These are phyloP conservation scores for Trichoderma orchidacearum DNA, from an alignment of 495 filamentous ascomycete genomes.

Conservation along the genomic window DNA sequence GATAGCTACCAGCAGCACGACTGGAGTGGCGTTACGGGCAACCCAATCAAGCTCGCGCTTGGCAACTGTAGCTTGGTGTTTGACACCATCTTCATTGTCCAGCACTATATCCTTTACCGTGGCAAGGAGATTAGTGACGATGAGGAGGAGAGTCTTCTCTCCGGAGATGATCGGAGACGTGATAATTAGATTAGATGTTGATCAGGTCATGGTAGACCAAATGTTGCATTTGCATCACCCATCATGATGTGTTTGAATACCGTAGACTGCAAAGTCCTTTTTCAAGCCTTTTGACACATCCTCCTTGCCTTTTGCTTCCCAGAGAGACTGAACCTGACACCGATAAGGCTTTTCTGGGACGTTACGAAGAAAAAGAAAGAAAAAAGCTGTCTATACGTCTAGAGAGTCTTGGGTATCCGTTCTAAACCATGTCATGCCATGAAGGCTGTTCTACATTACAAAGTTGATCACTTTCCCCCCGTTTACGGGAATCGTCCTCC, in stretches of 20 bases:
- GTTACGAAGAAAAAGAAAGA: neutral
- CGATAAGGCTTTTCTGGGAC: no score
- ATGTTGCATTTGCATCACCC: no score
- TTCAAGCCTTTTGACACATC: neutral
- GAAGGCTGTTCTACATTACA: slow-evolving; percentile 24
- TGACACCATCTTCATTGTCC: slow-evolving; percentile 69
- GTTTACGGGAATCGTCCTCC: slow-evolving; percentile 35
- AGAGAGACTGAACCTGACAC: no score
- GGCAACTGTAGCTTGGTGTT: slow-evolving; percentile 77
- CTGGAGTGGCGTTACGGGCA: slow-evolving; percentile 83
- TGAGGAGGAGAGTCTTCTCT: neutral
- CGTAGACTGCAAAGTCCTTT: no score
- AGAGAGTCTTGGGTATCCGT: neutral
- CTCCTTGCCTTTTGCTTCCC: neutral
- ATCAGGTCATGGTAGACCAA: no score
- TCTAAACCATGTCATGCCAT: neutral
- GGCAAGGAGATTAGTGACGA: neutral
- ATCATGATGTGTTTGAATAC: no score
- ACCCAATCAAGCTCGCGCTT: slow-evolving; percentile 79
- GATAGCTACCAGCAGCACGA: slow-evolving; percentile 75
- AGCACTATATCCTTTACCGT: slow-evolving; percentile 75
- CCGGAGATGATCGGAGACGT: neutral
- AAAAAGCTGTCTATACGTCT: neutral
- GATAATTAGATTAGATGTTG: neutral
- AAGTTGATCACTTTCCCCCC: slow-evolving; percentile 44